A percentile compares a stretch with the other conserved stretches of the same genome.
These are phyloP conservation scores for Globisporangium nunn DNA, from an alignment of 352 stramenopile genomes.

Conservation along the genomic window DNA sequence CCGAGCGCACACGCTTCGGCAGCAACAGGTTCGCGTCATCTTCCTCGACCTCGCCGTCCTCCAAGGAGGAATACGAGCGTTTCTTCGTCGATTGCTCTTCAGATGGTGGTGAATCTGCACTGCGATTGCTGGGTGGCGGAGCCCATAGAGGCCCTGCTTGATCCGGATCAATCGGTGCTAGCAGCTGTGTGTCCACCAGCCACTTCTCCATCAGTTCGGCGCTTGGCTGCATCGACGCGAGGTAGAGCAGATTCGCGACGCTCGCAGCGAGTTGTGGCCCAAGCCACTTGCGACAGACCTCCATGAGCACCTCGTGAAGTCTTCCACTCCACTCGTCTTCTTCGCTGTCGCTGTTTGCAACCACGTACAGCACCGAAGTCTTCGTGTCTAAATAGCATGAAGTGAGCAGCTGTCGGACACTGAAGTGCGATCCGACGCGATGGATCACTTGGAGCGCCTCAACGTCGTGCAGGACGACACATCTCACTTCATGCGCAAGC, in stretches of 20 bases:
- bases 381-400: slow-evolving; percentile 42
- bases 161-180: slow-evolving; percentile 31
- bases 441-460: slow-evolving; percentile 48
- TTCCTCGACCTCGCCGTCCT: slow-evolving; percentile 49
- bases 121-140: not conserved
- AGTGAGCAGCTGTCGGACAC: slow-evolving; percentile 20
- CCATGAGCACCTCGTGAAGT: slow-evolving; percentile 49
- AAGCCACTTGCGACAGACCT: slow-evolving; percentile 51
- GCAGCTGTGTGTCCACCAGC: slow-evolving; percentile 51
- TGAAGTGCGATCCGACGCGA: slow-evolving; percentile 32
- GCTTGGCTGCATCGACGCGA: slow-evolving; percentile 52
- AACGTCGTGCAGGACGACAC: slow-evolving; percentile 31
- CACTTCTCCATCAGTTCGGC: slow-evolving; percentile 31
- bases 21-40: slow-evolving; percentile 3
- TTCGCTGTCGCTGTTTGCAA: slow-evolving; percentile 13
- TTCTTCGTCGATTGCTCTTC: not conserved
- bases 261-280: slow-evolving; percentile 31
- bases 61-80: slow-evolving; percentile 19
- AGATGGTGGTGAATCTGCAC: not conserved
- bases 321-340: slow-evolving; percentile 19
- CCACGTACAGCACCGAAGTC: slow-evolving; percentile 28
- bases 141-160: slow-evolving; percentile 32
- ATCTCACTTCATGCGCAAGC: slow-evolving; percentile 24
- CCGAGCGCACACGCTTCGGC: not conserved
- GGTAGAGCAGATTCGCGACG: slow-evolving; percentile 65